These are phyloP conservation scores for Passiflora organensis DNA, from an alignment of 345 rosid species.

Conservation along the genomic window DNA sequence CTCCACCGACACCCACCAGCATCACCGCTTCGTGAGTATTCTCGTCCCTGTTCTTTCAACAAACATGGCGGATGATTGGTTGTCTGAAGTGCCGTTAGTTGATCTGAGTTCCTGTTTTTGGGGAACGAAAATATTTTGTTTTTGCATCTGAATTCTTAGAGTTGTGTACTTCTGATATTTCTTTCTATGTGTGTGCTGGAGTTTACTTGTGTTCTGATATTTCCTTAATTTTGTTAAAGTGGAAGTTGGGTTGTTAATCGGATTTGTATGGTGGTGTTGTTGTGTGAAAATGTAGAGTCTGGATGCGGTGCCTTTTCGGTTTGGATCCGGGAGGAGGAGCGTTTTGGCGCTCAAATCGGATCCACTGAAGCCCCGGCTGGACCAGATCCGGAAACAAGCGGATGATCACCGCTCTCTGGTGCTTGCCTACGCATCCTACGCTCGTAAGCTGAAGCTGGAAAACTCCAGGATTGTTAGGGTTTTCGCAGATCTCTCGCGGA, in stretches of 20 bases:
- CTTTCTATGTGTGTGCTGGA: no score
- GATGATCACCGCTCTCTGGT: constrained; percentile 84
- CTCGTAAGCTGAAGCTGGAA: constrained; percentile 93
- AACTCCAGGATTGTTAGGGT: constrained; percentile 77
- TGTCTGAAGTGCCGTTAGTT: no score
- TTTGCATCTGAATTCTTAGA: no score
- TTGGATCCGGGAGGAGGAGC: constrained; percentile 65
- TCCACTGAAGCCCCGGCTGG: constrained; percentile 81
- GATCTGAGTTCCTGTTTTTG: no score
- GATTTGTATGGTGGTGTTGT: background rate
- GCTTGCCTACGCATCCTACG: constrained; percentile 82
- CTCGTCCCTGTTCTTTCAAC: background rate
- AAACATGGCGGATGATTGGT: no score
- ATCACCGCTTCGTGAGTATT: constrained; percentile 49
- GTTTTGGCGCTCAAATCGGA: constrained; percentile 75
- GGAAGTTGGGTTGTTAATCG: constrained; percentile 2
- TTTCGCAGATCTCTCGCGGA: constrained; percentile 81
- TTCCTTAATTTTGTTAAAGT: background rate
- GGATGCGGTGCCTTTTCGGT: constrained; percentile 28
- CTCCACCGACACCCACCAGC: constrained; percentile 36
- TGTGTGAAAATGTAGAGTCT: constrained; percentile 33
- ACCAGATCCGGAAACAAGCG: constrained; percentile 94
- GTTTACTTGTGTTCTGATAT: no score
- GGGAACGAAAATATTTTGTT: no score
- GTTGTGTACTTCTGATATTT: no score